These are phyloP conservation scores for Scenedesmus sp. DNA, from an alignment of 163 green algal genomes.

Conservation along the genomic window DNA sequence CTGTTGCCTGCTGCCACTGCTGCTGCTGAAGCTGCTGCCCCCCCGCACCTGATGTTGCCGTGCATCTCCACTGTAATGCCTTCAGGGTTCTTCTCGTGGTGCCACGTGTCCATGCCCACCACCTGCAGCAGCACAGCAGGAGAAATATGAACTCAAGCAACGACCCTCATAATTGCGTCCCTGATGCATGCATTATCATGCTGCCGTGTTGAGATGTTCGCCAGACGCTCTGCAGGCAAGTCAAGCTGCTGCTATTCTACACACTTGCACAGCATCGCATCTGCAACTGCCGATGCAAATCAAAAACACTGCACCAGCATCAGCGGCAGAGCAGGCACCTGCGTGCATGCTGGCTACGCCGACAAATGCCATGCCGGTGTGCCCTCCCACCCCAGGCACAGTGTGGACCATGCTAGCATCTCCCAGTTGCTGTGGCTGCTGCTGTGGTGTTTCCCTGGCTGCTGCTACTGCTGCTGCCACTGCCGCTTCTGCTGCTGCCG, in stretches of 20 bases:
- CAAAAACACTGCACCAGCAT: background rate
- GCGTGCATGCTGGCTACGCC: background rate
- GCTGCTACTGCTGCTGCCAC: background rate
- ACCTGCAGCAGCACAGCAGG: slow-evolving; percentile 26
- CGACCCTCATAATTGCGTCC: too few relatives aligned
- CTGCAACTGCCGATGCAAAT: background rate
- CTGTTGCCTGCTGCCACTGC: background rate
- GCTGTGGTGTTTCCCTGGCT: background rate
- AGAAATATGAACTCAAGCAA: background rate
- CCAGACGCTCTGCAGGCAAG: background rate
- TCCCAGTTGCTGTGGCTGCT: background rate
- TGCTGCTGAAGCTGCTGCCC: background rate
- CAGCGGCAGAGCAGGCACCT: background rate
- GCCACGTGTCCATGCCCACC: slow-evolving; percentile 89
- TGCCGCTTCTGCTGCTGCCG: background rate
- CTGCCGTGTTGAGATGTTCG: too few relatives aligned
- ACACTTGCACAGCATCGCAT: background rate
- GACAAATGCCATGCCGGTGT: background rate
- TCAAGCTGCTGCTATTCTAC: background rate
- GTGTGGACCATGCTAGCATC: background rate
- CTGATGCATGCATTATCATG: too few relatives aligned
- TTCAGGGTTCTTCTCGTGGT: slow-evolving; percentile 80
- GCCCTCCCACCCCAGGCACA: background rate
- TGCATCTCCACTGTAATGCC: slow-evolving; percentile 93
- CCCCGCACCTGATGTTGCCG: slow-evolving; percentile 85